phyloP scores from a whole-genome alignment of 75 land plant genomes.

The Pinus taeda region DNA sequence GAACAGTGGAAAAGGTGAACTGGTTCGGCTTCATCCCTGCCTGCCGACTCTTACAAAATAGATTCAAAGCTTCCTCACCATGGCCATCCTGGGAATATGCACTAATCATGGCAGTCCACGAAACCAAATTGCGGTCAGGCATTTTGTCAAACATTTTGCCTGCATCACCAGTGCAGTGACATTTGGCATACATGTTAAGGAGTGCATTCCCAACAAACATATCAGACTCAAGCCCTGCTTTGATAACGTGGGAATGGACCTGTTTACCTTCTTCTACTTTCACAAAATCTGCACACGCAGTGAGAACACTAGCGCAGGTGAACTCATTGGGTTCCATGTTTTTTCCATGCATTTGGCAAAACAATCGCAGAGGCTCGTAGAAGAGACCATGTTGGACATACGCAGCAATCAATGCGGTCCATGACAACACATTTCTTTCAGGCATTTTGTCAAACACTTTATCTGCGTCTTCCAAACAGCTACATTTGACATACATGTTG shows the following conservation, averaged over 20 bases:
- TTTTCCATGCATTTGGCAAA: constrained; percentile 13
- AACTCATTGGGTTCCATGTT: constrained; percentile 35
- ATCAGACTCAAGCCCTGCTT: constrained; percentile 7
- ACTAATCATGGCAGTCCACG: constrained; percentile 32
- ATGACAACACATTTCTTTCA: constrained; percentile 21
- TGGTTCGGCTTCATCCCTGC: constrained; percentile 27
- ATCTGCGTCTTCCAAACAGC: constrained; percentile 15
- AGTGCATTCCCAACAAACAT: not conserved
- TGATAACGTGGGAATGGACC: constrained; percentile 3
- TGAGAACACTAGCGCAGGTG: constrained; percentile 34
- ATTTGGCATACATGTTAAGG: not conserved
- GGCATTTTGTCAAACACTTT: constrained; percentile 24
- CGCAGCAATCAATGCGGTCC: constrained; percentile 42
- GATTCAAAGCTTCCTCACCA: constrained; percentile 22
- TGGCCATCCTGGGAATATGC: constrained; percentile 27
- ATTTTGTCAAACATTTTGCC: not conserved
- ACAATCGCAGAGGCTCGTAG: constrained; percentile 13
- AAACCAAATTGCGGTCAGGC: constrained; percentile 17
- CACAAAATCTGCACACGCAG: constrained; percentile 27
- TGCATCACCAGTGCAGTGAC: not conserved
- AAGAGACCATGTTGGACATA: constrained; percentile 27
- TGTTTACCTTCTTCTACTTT: constrained; percentile 18
- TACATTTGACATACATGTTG: constrained; percentile 14
- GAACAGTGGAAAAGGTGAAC: constrained; percentile 29
- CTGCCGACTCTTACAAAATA: constrained; percentile 21